Evolutionary conservation across 2,329 filamentous ascomycete species (phyloP), one percentile per base, ranked within the genome.

Genomic region (Hypoxylon sp.): DNA sequence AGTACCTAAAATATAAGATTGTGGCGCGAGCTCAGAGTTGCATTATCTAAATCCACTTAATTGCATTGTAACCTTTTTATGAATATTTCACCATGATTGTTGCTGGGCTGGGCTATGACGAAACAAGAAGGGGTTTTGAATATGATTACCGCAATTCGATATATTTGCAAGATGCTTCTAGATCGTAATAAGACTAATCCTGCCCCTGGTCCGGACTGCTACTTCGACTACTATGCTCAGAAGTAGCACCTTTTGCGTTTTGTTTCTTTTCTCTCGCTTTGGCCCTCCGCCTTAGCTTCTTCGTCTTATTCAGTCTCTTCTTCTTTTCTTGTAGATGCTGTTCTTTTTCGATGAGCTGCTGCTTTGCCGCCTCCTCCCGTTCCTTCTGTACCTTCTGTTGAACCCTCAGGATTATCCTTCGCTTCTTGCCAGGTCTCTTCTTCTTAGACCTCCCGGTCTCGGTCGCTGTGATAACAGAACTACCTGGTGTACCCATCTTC

Each of bases 271-370:
- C 85, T 75, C 83, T 87, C 69, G 84, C 86, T 78, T 90, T 90
- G 47, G 84, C 82, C 73, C 84, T 83, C 74, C 84, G 82, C 77
- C 87, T 86, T 67, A 89, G 72, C 80, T 90, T 90, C 81, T 87
- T 89, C 72, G 85, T 77, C 63, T 86, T 79, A 72, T 91, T 91
- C 70, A 88, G 75, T 70, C 87, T 82, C 79, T 88, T 88, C 81
- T 88, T 89, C 82, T 90, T 90, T 61, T 89, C 87, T 72, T 81
- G 83, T 31, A 89, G 70, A 53, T 85, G 83, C 70, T 88, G 84
- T 74, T 88, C 87, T 77, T 88, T 90, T 17, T 81, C 81, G 68
- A 81, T 70, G 53, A 79, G 72, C 60, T 81, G 79, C 70, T 80
- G 82, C 69, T 77, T 80, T 26, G 75, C 78, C 3, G 75, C 78